A percentile compares a stretch with the other conserved stretches of the same genome.
phyloP scores from a whole-genome alignment of 2,329 filamentous ascomycete genomes.

The Colletotrichum incanum region DNA sequence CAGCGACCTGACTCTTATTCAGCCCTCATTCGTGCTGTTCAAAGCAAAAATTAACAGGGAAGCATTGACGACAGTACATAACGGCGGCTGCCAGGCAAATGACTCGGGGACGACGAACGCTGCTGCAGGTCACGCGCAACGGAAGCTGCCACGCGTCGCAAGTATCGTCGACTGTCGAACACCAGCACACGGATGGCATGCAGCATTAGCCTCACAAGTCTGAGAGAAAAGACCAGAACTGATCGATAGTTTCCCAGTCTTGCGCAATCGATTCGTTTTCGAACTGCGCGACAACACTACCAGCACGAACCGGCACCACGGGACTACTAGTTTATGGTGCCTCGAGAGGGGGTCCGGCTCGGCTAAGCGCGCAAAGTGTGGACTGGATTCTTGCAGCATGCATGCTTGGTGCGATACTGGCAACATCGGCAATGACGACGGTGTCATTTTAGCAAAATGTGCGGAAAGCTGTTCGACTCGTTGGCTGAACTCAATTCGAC shows the following conservation, averaged over 20 bases:
- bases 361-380: not conserved
- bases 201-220: not conserved
- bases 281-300: not conserved
- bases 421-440: constrained; percentile 23
- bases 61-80: constrained; percentile 25
- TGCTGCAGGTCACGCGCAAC: constrained; percentile 21
- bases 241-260: not conserved
- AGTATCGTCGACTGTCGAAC: not conserved
- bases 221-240: not conserved
- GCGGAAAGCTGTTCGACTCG: not conserved
- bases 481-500: constrained; percentile 28
- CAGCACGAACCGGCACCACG: not conserved
- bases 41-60: constrained; percentile 18
- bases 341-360: constrained; percentile 3
- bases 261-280: not conserved
- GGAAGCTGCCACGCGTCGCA: constrained; percentile 14
- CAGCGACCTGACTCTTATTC: constrained; percentile 30
- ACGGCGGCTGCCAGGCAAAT: constrained; percentile 18
- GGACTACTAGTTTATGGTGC: constrained; percentile 1
- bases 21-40: constrained; percentile 3
- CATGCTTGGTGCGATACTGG: constrained; percentile 2
- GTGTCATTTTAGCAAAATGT: not conserved
- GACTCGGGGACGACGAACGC: constrained; percentile 28
- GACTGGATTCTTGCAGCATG: constrained; percentile 18
- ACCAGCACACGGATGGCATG: not conserved